phyloP scores from a whole-genome alignment of 306 rosid species.

The Mucuna pruriens region DNA sequence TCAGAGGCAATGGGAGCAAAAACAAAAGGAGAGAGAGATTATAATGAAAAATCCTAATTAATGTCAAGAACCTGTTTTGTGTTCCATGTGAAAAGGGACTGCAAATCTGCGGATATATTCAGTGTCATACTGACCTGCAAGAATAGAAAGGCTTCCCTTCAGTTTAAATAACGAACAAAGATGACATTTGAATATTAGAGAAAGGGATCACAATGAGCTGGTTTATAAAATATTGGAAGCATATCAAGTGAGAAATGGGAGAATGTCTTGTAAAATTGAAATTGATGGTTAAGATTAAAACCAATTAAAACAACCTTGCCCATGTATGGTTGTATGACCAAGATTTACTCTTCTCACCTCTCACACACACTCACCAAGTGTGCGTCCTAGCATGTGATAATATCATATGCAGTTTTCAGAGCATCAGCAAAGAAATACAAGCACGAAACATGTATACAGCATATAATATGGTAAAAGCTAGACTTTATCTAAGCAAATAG shows the following conservation, averaged over 20 bases:
- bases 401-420: constrained; percentile 1
- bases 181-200: constrained; percentile 1
- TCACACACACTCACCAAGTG: no score
- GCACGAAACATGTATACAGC: neutral
- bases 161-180: constrained; percentile 5
- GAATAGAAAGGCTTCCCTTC: constrained; percentile 31
- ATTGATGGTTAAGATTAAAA: no score
- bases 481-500: neutral
- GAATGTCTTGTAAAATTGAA: no score
- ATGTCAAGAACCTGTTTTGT: constrained; percentile 84
- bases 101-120: constrained; percentile 89
- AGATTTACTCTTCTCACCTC: no score
- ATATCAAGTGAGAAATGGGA: no score
- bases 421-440: neutral
- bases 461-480: neutral
- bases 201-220: constrained; percentile 12
- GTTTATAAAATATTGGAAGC: no score
- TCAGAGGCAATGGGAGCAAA: neutral
- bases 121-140: constrained; percentile 88
- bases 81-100: constrained; percentile 96
- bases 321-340: no score
- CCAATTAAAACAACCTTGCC: no score
- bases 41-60: constrained; percentile 8
- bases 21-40: neutral
- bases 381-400: no score